phyloP scores from a whole-genome alignment of 2,329 filamentous ascomycete species.

The Trichoderma sp. region DNA sequence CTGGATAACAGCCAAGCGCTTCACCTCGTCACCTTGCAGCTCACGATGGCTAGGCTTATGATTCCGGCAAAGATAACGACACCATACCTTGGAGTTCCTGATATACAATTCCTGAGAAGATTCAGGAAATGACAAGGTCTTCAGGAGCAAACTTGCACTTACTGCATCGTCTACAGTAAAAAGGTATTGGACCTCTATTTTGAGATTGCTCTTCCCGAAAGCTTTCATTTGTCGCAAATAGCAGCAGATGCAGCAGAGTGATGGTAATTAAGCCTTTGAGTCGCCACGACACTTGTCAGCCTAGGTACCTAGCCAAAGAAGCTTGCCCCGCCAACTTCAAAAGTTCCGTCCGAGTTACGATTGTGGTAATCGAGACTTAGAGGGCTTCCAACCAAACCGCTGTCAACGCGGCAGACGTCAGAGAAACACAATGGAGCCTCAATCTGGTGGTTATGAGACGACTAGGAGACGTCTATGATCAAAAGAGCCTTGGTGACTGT shows the following conservation, averaged over 20 bases:
- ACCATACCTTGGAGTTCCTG: background rate
- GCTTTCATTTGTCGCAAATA: no score
- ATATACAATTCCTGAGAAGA: no score
- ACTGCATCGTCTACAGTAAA: no score
- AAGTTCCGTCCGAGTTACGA: slow-evolving; percentile 6
- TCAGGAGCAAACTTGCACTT: no score
- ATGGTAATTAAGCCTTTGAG: slow-evolving; percentile 15
- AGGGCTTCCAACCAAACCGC: slow-evolving; percentile 1
- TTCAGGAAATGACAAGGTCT: no score
- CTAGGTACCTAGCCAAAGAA: slow-evolving; percentile 2
- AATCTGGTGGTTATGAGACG: slow-evolving; percentile 7
- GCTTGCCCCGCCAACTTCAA: background rate
- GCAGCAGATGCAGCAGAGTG: slow-evolving; percentile 2
- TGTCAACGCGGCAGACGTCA: slow-evolving; percentile 1
- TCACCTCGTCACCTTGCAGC: no score
- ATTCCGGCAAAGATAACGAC: background rate
- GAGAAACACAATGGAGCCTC: background rate
- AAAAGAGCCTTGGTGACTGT: background rate
- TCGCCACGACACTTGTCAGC: slow-evolving; percentile 11
- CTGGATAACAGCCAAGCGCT: no score
- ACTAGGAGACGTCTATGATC: slow-evolving; percentile 16
- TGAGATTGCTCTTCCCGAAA: no score
- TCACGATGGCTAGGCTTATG: no score
- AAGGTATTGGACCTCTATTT: no score
- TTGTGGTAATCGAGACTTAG: slow-evolving; percentile 17